Conservation (phyloP, 352 stramenopile genomes). For the Phytopythium kandeliae region DNA sequence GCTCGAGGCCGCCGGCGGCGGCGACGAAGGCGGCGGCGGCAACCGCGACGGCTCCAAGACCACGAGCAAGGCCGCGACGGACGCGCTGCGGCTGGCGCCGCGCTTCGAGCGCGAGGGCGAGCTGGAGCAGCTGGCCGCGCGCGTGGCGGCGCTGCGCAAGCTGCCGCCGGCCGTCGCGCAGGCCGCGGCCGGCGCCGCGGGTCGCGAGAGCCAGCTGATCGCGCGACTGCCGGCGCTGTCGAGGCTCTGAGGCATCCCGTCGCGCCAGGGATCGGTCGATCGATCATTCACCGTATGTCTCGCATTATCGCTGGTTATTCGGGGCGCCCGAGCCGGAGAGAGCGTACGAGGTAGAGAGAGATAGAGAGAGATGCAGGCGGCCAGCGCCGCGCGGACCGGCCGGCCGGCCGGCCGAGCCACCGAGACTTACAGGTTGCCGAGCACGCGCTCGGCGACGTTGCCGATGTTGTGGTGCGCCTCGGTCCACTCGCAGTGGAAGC, state of each 20-base stretch:
- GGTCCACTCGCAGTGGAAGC: conserved; percentile 98
- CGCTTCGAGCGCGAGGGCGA: conserved; percentile 47
- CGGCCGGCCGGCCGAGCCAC: not conserved
- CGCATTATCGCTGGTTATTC: conserved; percentile 5
- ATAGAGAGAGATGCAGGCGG: conserved; percentile 1
- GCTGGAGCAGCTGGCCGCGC: conserved; percentile 53
- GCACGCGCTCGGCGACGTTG: conserved; percentile 91
- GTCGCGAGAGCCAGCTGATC: conserved; percentile 55
- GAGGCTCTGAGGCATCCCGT: conserved; percentile 27
- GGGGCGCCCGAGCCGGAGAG: not conserved
- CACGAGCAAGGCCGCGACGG: too few relatives aligned
- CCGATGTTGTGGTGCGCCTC: conserved; percentile 96
- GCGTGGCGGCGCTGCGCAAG: conserved; percentile 73
- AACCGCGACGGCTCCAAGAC: conserved; percentile 6
- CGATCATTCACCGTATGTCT: too few relatives aligned
- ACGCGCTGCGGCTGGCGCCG: conserved; percentile 27
- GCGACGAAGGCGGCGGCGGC: too few relatives aligned
- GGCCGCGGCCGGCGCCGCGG: conserved; percentile 15
- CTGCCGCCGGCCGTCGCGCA: conserved; percentile 33
- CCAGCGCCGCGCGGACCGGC: not conserved
- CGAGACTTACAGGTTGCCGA: conserved; percentile 84
- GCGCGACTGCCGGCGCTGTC: conserved; percentile 59
- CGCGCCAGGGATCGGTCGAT: too few relatives aligned
- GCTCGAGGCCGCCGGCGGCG: conserved; percentile 20
- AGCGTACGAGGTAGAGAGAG: not conserved